A percentile compares a stretch with the other conserved stretches of the same genome.
Evolutionary conservation across 768 basidiomycete species (phyloP).

Genomic region (Suillus ampliporus): DNA sequence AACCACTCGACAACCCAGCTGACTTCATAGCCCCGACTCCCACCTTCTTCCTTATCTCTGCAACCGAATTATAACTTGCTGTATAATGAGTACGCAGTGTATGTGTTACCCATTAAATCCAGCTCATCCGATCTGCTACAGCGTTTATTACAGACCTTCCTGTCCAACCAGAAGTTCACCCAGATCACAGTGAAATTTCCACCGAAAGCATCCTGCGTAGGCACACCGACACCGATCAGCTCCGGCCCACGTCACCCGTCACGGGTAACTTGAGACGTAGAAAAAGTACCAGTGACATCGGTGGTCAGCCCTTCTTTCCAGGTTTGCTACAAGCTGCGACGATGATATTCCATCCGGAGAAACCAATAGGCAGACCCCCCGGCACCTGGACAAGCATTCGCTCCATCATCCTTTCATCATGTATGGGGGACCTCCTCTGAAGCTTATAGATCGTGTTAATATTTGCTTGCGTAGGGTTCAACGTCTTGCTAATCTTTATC

Average conservation of each 20-base stretch:
- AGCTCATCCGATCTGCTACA: not conserved
- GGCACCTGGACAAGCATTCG: slow-evolving; percentile 50
- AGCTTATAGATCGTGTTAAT: slow-evolving; percentile 9
- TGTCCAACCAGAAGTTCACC: not conserved
- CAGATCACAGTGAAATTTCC: not conserved
- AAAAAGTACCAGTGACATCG: slow-evolving; percentile 9
- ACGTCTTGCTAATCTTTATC: slow-evolving; percentile 73
- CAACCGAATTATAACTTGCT: not conserved
- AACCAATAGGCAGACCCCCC: slow-evolving; percentile 48
- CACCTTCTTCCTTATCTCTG: too few relatives aligned
- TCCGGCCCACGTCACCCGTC: not conserved
- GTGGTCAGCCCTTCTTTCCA: slow-evolving; percentile 14
- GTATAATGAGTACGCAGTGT: not conserved
- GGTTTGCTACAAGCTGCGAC: slow-evolving; percentile 26
- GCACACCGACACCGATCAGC: not conserved
- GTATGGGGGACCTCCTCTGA: slow-evolving; percentile 42
- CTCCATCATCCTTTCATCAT: slow-evolving; percentile 61
- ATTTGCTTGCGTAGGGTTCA: slow-evolving; percentile 54
- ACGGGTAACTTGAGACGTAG: not conserved
- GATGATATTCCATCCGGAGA: slow-evolving; percentile 43
- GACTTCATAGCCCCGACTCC: too few relatives aligned
- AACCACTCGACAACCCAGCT: not conserved
- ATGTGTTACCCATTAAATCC: too few relatives aligned
- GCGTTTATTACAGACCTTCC: not conserved
- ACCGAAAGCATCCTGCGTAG: not conserved